Evolutionary conservation across 2,329 filamentous ascomycete genomes (phyloP), one percentile per base, ranked within the genome.

Genomic region (Podosphaera xanthii): DNA sequence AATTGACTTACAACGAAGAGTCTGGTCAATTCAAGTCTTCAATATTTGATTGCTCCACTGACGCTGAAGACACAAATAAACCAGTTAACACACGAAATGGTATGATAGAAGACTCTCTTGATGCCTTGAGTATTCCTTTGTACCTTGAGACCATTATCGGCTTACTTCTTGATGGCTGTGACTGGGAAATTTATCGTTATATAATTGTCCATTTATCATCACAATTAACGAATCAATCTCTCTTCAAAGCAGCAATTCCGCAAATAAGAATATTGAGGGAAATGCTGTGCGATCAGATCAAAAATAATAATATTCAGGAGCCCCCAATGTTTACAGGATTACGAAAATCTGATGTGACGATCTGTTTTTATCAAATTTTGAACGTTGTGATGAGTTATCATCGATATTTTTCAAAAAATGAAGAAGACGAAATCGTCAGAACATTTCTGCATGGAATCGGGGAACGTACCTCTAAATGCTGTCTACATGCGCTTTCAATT

Each of bases 171-270:
- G 77, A 82, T 59, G 85, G 84, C 48, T 79, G 81, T 55, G 84
- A 92, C 62, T 97, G 91, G 90, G 89, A 97, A 68, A 75, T 94
- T 1, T 95, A 94, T 74, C 91, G 87, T 70, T 96, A 91, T 68
- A 79, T 91, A 22, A 75, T 98, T 36, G 86, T 88, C 4, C 87
- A 95, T 69, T 74, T 96, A 8, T 86, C 88, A 0, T 84, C 87
- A 35, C 91, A 97, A 66, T 76, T 98, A 31, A 86, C 84, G 69
- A 98, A 98, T 65, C 88, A 92, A 67, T 83, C 87, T 10, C 75
- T 97, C 12, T 96, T 96, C 69, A 77, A 77, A 61, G 82, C 78
- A 58, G 81, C 87, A 4, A 81, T 87, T 44, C 76, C 80, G 2
- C 83, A 94, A 61, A 79, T 98, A 59, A 82, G 84, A 65, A 79